Evolutionary conservation across 192 early-diverging fungal genomes (phyloP), one percentile per base, ranked within the genome.

Genomic region (Spizellomyces punctatus): DNA sequence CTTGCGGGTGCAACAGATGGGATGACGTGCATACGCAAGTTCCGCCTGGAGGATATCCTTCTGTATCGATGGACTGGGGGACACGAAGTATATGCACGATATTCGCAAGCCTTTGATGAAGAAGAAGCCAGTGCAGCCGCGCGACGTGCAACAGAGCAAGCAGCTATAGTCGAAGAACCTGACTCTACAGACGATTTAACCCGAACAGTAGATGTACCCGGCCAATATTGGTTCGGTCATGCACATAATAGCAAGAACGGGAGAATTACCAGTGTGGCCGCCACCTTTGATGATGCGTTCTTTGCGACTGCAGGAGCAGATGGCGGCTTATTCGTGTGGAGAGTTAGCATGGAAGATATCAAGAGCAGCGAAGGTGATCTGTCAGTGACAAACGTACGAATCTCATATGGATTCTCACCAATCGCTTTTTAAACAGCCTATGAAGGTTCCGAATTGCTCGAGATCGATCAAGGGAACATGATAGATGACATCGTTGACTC

Each of bases 261-360:
- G 5, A 70, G 41, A 45, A 70, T 89, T 4, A 72, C 71, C 10
- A 66, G 72, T 22, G 66, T 86, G 5, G 22, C 58, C 1, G 69
- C 76, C 10, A 80, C 80, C 0, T 89, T 83, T 63, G 88, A 89
- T 66, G 84, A 87, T 41, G 71, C 88, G 9, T 85, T 83, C 62
- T 58, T 86, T 10, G 66, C 73, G 7, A 75, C 76, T 2, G 63
- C 70, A 41, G 88, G 84, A 6, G 58, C 55, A 5, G 88, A 89
- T 65, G 88, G 88, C 5, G 88, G 85, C 10, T 59, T 86, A 19
- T 86, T 89, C 64, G 62, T 83, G 44, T 88, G 79, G 72, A 48
- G 82, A 55, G 69, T 79, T 19, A 63, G 21, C 8, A 27, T 72
- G 16, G 79, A 81, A 57, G 55, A 56, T 21, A 76, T 86, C 61